These are phyloP conservation scores for Pinus albicaulis DNA, from an alignment of 75 land plant genomes.

Conservation along the genomic window DNA sequence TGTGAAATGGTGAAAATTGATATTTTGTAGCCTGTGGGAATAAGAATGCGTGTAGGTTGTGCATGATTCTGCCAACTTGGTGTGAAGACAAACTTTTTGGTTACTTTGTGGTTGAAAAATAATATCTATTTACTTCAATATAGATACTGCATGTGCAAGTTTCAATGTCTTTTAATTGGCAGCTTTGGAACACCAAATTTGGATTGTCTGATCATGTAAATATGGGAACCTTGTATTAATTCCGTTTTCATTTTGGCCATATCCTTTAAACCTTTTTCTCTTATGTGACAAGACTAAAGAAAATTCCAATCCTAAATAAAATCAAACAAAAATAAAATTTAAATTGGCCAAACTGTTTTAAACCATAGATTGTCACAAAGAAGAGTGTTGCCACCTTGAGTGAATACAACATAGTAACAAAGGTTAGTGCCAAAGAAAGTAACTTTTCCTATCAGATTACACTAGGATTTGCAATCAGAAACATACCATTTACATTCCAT, in stretches of 20 bases:
- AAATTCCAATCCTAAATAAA: neutral
- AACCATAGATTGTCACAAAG: constrained; percentile 1
- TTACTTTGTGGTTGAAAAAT: neutral
- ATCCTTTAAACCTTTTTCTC: neutral
- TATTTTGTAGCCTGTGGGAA: too few species aligned
- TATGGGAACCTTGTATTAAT: neutral
- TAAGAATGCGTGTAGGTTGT: too few species aligned
- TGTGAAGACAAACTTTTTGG: neutral
- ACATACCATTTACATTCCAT: constrained; percentile 81
- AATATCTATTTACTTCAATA: constrained; percentile 2
- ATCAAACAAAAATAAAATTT: neutral
- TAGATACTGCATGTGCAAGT: neutral
- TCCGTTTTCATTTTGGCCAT: neutral
- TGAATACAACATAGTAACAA: neutral
- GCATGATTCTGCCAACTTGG: neutral
- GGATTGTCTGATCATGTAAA: neutral
- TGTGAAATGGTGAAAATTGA: too few species aligned
- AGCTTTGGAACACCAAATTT: neutral
- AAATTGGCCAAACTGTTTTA: neutral
- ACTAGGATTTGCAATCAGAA: neutral
- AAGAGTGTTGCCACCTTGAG: neutral
- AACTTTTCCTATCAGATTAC: neutral
- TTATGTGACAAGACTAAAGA: neutral
- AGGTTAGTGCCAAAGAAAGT: neutral
- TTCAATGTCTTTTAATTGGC: neutral